Evolutionary conservation across 768 basidiomycete genomes (phyloP).

Genomic region (Calocybe indica): DNA sequence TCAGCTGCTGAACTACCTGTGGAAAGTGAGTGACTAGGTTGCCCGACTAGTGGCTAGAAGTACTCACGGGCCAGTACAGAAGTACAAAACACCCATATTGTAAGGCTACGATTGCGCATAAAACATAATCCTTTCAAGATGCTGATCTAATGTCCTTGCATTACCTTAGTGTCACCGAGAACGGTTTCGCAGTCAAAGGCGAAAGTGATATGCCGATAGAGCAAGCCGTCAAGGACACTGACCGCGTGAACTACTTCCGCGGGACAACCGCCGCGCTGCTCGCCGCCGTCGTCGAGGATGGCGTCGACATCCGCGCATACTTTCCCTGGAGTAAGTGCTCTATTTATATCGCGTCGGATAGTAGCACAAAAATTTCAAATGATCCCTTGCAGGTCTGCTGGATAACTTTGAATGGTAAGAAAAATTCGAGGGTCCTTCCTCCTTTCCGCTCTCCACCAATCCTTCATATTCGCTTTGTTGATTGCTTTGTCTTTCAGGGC

Average conservation of each 20-base stretch:
- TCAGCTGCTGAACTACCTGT: conserved; percentile 62
- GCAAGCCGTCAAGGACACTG: conserved; percentile 49
- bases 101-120: conserved; percentile 10
- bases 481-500: conserved; percentile 29
- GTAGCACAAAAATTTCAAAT: not conserved
- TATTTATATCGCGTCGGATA: not conserved
- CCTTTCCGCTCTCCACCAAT: not conserved
- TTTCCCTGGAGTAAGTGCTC: conserved; percentile 59
- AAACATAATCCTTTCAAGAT: not conserved
- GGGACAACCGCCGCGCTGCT: conserved; percentile 51
- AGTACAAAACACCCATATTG: conserved; percentile 37
- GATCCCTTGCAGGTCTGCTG: conserved; percentile 42
- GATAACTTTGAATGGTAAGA: conserved; percentile 67
- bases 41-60: too few relatives aligned
- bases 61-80: conserved; percentile 27
- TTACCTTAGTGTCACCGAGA: conserved; percentile 57
- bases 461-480: not conserved
- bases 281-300: conserved; percentile 54
- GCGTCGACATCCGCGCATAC: conserved; percentile 56
- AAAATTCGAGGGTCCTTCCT: not conserved
- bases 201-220: conserved; percentile 50
- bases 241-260: conserved; percentile 62
- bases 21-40: conserved; percentile 38
- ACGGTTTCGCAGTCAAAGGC: conserved; percentile 65
- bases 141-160: conserved; percentile 3